Percentiles rank a stretch among this genome's conserved stretches.
Evolutionary conservation across 2,329 filamentous ascomycete species (phyloP).

Genomic region (Botrytis byssoidea): DNA sequence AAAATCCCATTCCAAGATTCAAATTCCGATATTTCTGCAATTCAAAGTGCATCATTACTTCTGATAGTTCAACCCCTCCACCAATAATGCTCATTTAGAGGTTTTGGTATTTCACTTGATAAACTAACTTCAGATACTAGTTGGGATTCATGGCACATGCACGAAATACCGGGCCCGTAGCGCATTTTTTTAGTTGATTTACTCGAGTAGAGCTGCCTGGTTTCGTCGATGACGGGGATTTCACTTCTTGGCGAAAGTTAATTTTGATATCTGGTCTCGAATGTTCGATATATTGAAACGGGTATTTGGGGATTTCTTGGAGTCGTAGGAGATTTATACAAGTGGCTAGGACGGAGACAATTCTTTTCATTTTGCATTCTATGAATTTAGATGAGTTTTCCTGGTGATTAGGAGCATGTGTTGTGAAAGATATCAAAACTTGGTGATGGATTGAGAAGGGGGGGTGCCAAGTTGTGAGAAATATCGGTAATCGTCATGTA

Average conservation of each 20-base stretch:
- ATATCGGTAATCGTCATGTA: not conserved
- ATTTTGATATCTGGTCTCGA: not conserved
- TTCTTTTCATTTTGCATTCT: not conserved
- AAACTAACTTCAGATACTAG: not conserved
- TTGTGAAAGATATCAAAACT: not conserved
- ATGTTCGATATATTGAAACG: not conserved
- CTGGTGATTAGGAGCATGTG: not conserved
- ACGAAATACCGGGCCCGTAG: not conserved
- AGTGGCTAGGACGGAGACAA: accelerated
- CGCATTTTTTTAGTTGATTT: not conserved
- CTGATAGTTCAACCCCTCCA: not conserved
- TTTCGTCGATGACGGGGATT: no score
- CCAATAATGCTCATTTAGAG: not conserved
- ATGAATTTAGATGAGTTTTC: not conserved
- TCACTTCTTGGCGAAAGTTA: not conserved
- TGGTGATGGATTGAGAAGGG: not conserved
- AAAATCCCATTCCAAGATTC: not conserved
- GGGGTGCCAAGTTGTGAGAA: not conserved
- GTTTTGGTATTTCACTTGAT: not conserved
- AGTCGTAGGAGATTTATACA: not conserved
- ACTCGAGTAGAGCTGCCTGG: not conserved
- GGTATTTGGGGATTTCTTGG: not conserved
- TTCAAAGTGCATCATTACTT: not conserved
- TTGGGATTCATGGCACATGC: not conserved
- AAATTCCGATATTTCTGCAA: not conserved